These are phyloP conservation scores for Penicillium sp. DNA, from an alignment of 2,329 filamentous ascomycete genomes.

Conservation along the genomic window DNA sequence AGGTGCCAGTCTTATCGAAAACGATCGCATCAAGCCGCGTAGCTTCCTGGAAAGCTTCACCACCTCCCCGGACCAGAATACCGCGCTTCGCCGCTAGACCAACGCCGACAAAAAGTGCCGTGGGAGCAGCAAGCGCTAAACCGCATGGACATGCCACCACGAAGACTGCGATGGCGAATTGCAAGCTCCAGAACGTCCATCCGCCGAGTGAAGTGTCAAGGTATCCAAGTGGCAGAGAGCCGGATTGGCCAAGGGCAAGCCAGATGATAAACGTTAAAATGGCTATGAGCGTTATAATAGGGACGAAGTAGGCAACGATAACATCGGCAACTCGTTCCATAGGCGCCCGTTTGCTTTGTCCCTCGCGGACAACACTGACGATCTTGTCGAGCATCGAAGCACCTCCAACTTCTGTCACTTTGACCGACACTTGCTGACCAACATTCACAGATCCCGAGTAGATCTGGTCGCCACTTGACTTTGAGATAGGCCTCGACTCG, in stretches of 20 bases:
- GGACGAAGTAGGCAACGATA: constrained; percentile 48
- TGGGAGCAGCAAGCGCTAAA: constrained; percentile 78
- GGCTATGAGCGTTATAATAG: constrained; percentile 46
- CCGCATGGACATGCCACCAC: constrained; percentile 84
- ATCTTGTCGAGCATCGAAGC: constrained; percentile 50
- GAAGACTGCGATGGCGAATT: constrained; percentile 77
- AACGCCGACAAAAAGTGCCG: constrained; percentile 78
- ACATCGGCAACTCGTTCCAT: constrained; percentile 46
- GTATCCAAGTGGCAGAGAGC: constrained; percentile 47
- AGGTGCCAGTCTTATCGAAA: constrained; percentile 84
- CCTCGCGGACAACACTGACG: constrained; percentile 46
- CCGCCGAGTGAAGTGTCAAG: constrained; percentile 45
- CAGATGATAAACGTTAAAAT: constrained; percentile 46
- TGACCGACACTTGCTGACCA: constrained; percentile 42
- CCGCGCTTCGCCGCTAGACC: constrained; percentile 75
- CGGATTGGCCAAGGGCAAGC: constrained; percentile 43
- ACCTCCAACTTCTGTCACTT: constrained; percentile 42
- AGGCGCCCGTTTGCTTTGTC: constrained; percentile 47
- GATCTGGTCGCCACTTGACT: constrained; percentile 39
- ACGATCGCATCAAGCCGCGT: constrained; percentile 73
- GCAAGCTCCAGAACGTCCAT: constrained; percentile 53
- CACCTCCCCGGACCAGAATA: constrained; percentile 78
- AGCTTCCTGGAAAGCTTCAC: constrained; percentile 81
- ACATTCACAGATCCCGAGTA: constrained; percentile 47
- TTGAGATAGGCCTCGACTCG: constrained; percentile 45